Percentiles rank a stretch among this genome's conserved stretches.
Evolutionary conservation across 345 rosid species (phyloP).

Genomic region (Draba incana): DNA sequence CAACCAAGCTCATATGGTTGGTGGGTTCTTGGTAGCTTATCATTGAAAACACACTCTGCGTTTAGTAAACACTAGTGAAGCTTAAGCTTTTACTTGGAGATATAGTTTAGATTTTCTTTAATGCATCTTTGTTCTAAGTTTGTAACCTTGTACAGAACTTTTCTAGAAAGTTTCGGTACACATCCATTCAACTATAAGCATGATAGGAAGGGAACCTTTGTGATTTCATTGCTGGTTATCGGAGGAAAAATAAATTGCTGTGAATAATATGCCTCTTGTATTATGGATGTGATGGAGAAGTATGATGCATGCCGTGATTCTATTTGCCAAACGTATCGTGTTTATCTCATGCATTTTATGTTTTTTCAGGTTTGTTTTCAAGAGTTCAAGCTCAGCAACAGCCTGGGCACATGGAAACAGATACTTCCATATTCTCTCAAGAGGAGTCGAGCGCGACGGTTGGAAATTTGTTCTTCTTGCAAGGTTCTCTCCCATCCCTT

Average conservation of each 20-base stretch:
- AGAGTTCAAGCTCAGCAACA: slow-evolving; percentile 67
- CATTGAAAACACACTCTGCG: too few relatives aligned
- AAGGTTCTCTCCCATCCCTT: slow-evolving; percentile 93
- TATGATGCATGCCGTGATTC: not conserved
- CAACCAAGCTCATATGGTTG: too few relatives aligned
- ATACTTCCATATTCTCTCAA: slow-evolving; percentile 72
- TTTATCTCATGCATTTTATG: not conserved
- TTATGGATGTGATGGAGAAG: not conserved
- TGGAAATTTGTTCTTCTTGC: slow-evolving; percentile 97
- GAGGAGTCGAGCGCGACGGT: slow-evolving; percentile 88
- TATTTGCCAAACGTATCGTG: not conserved
- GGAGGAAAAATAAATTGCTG: not conserved
- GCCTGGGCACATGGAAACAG: slow-evolving; percentile 71
- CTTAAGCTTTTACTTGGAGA: slow-evolving; percentile 18
- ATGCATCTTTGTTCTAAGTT: not conserved
- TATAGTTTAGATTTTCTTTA: not conserved
- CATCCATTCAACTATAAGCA: not conserved
- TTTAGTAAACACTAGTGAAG: not conserved
- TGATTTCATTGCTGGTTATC: slow-evolving; percentile 1
- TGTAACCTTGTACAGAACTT: not conserved
- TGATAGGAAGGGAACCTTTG: not conserved
- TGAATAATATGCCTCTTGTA: not conserved
- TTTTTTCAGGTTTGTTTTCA: slow-evolving; percentile 66
- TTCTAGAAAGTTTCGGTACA: too few relatives aligned
- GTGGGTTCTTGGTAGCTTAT: too few relatives aligned